Percentiles rank a stretch among this genome's conserved stretches.
Conservation (phyloP, 2,329 filamentous ascomycete species). For the Cytospora piceicola region DNA sequence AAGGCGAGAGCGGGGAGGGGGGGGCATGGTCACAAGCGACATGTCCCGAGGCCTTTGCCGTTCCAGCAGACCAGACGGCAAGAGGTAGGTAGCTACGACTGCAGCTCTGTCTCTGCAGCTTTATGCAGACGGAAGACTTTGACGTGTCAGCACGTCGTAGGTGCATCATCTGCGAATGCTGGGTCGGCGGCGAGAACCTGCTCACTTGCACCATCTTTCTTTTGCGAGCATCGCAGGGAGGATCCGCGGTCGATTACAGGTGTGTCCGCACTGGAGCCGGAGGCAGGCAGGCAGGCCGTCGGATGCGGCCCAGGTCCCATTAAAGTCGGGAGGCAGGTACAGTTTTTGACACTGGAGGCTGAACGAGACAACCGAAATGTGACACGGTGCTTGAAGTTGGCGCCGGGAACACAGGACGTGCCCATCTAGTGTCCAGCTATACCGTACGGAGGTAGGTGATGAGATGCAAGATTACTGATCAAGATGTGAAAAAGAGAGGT, state of each 20-base stretch:
- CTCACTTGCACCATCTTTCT: slow-evolving; percentile 10
- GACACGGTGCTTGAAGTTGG: neutral
- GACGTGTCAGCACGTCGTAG: slow-evolving; percentile 1
- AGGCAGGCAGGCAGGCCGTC: neutral
- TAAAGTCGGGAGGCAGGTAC: neutral
- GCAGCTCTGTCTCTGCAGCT: slow-evolving; percentile 4
- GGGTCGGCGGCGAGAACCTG: neutral
- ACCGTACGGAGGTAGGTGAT: neutral
- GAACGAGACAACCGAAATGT: neutral
- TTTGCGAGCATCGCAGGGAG: neutral
- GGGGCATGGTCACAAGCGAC: neutral
- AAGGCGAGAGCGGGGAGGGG: neutral
- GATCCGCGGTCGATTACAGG: neutral
- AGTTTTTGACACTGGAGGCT: neutral
- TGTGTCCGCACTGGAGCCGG: neutral
- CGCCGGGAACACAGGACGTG: neutral
- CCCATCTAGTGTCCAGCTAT: neutral
- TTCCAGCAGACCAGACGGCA: neutral
- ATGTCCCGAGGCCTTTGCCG: neutral
- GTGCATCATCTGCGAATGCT: slow-evolving; percentile 3
- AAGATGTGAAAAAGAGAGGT: slow-evolving; percentile 1
- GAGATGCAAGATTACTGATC: slow-evolving; percentile 21
- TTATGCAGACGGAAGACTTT: neutral
- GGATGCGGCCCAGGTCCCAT: neutral
- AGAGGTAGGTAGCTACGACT: neutral